Conservation (phyloP, 1,139 yeast genomes). For the Hemisphaericaspora subhashii region DNA sequence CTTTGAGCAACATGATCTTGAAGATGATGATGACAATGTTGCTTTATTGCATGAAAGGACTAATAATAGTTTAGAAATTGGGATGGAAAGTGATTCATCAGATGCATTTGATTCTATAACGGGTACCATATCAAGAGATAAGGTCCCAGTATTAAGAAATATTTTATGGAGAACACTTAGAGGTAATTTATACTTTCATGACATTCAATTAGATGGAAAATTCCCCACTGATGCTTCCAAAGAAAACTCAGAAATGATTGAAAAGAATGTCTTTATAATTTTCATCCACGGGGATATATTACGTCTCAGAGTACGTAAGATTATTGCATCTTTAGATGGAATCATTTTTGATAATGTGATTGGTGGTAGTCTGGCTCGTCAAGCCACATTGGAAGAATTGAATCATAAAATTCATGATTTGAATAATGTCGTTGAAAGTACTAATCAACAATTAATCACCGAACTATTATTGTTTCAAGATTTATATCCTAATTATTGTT, state of each 20-base stretch:
- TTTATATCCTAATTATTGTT: constrained; percentile 33
- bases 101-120: constrained; percentile 49
- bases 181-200: constrained; percentile 54
- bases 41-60: constrained; percentile 31
- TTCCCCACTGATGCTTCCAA: constrained; percentile 36
- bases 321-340: constrained; percentile 86
- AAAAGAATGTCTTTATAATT: constrained; percentile 75
- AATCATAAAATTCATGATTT: constrained; percentile 51
- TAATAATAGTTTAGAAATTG: constrained; percentile 28
- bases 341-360: constrained; percentile 63
- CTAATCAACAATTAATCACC: constrained; percentile 66
- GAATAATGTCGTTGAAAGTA: constrained; percentile 61
- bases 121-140: constrained; percentile 48
- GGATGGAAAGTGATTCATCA: constrained; percentile 33
- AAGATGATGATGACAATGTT: constrained; percentile 32
- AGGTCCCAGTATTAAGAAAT: constrained; percentile 47
- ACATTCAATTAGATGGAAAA: constrained; percentile 43
- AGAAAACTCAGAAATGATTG: constrained; percentile 48
- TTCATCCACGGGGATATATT: constrained; percentile 86
- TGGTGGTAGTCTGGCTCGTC: constrained; percentile 52
- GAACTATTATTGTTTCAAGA: constrained; percentile 75
- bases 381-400: constrained; percentile 59
- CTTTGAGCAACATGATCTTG: constrained; percentile 13
- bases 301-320: constrained; percentile 64
- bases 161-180: constrained; percentile 57